Conservation (phyloP, 2,329 filamentous ascomycete genomes). For the Epichloe festucae region DNA sequence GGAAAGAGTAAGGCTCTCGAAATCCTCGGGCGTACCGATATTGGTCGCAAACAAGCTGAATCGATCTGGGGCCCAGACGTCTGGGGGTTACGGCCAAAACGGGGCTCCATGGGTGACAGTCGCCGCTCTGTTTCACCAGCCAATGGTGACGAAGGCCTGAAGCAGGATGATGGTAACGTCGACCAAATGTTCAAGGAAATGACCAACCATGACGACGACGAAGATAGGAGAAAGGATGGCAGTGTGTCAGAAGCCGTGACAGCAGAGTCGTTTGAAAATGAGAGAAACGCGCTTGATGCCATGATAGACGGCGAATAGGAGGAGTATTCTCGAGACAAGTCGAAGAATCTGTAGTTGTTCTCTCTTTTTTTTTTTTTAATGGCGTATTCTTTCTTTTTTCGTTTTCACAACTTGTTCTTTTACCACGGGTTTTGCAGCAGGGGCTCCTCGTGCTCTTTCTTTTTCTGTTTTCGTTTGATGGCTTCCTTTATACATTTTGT, state of each 20-base stretch:
- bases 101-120: constrained; percentile 16
- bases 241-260: constrained; percentile 22
- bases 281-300: constrained; percentile 34
- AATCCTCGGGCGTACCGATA: constrained; percentile 36
- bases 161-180: constrained; percentile 32
- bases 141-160: constrained; percentile 19
- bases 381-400: background rate
- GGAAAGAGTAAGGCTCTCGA: constrained; percentile 39
- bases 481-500: background rate
- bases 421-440: background rate
- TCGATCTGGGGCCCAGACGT: constrained; percentile 37
- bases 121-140: constrained; percentile 15
- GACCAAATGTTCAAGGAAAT: constrained; percentile 45
- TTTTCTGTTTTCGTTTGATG: background rate
- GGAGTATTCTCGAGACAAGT: background rate
- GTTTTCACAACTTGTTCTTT: background rate
- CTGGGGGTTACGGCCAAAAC: constrained; percentile 23
- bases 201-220: constrained; percentile 38
- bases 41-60: constrained; percentile 36
- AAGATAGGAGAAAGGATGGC: constrained; percentile 23
- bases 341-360: background rate
- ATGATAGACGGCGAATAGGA: constrained; percentile 29
- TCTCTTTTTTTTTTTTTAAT: background rate
- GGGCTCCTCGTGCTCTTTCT: background rate
- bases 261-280: constrained; percentile 30